These are phyloP conservation scores for Xerocomus amazonicus DNA, from an alignment of 1,284 basidiomycete species.

Conservation along the genomic window DNA sequence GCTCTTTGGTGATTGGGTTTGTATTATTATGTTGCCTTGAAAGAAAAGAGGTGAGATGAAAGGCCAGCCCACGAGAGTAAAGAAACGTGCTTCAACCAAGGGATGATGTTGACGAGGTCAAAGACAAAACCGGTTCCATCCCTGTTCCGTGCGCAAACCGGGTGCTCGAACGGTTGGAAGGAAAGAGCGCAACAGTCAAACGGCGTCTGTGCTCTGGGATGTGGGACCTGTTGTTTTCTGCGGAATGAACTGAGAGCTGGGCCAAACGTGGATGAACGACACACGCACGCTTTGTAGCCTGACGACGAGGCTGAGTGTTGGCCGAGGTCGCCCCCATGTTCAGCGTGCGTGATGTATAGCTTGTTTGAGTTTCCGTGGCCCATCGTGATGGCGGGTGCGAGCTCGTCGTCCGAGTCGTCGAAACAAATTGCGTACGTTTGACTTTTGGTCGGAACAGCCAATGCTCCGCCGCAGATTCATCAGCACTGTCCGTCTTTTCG, in stretches of 20 bases:
- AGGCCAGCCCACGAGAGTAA: slow-evolving; percentile 9
- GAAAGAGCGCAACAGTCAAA: slow-evolving; percentile 93
- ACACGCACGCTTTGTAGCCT: slow-evolving; percentile 64
- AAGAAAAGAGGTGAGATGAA: slow-evolving; percentile 17
- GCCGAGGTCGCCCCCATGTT: slow-evolving; percentile 74
- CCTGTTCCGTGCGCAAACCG: slow-evolving; percentile 80
- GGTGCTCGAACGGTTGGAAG: slow-evolving; percentile 86
- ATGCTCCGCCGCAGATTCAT: slow-evolving; percentile 38
- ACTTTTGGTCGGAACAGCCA: too few species aligned
- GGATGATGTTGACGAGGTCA: slow-evolving; percentile 86
- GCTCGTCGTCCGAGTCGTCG: slow-evolving; percentile 5
- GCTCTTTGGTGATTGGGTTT: slow-evolving; percentile 86
- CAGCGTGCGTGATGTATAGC: slow-evolving; percentile 81
- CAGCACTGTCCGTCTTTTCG: slow-evolving; percentile 31
- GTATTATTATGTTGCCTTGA: slow-evolving; percentile 69
- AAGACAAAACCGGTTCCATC: slow-evolving; percentile 82
- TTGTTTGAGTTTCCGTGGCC: slow-evolving; percentile 85
- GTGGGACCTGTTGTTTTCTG: slow-evolving; percentile 65
- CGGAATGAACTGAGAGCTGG: slow-evolving; percentile 2
- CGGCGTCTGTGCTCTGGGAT: slow-evolving; percentile 63
- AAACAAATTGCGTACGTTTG: too few species aligned
- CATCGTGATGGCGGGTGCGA: slow-evolving; percentile 39
- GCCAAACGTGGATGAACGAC: background rate
- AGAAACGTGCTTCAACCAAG: slow-evolving; percentile 82
- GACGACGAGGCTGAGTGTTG: slow-evolving; percentile 71